Base-by-base conservation (phyloP, 306 rosid species). In the Chamaecrista fasciculata region DNA sequence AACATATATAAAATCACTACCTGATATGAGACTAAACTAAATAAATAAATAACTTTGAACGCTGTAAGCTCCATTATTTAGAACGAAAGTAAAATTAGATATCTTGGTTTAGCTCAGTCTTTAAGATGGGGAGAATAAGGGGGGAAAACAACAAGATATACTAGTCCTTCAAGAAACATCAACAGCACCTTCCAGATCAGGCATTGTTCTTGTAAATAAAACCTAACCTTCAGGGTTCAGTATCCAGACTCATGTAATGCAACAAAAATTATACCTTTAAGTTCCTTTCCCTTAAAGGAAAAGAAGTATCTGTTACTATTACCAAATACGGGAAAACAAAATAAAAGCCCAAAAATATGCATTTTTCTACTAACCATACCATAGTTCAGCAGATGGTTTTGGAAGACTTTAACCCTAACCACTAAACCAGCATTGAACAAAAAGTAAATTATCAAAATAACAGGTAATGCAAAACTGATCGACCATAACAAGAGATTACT, bases 401-500 rank as follows among this genome's bases (percentile, higher is more conserved):
- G 25, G 67, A 68, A 80, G 59, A 15, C 9, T 60, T 8, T 48
- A 82, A 66, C 86, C 82, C 74, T 59, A 68, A 70, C 68, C 42
- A 25, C n/a, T 34, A 23, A 1, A 55, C 21, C 66, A 24, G 21
- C 62, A 61, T 57, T 71, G 43, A 79, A 62, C 71, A 10, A 57
- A 59, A 69, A 49, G 11, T n/a, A 31, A 53, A 63, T 36, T 0
- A 53, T 34, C 12, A 12, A 43, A 7, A 26, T 1, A 31, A 34
- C 42, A 24, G 15, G 3, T 12, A 43, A 4, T 26, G 6, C 0
- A 47, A 47, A 47, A 50, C 39, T 20, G 5, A 21, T 11, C 14
- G 68, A 73, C 48, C 18, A 43, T 58, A 26, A 43, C 58, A 26
- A 52, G 67, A 75, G 80, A 87, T 76, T 56, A 95, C 88, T 76